A percentile compares a stretch with the other conserved stretches of the same genome.
These are phyloP conservation scores for Sutorius australiensis DNA, from an alignment of 768 basidiomycete genomes.

Conservation along the genomic window DNA sequence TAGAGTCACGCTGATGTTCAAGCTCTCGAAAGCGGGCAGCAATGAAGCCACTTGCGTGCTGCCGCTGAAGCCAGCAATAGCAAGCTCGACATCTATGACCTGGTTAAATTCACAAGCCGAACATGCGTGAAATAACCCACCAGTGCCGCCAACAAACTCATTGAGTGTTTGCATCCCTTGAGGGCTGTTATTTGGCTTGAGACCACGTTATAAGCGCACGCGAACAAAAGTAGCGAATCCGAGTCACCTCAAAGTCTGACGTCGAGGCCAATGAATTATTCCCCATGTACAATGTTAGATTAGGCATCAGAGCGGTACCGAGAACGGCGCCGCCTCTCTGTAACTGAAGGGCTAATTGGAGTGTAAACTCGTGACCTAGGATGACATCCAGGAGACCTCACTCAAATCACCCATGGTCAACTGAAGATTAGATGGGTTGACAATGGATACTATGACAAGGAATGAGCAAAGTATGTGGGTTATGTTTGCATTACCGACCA, in stretches of 20 bases:
- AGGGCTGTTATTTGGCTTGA: constrained; percentile 56
- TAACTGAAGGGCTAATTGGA: constrained; percentile 50
- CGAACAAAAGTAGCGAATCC: neutral
- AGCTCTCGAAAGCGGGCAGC: constrained; percentile 54
- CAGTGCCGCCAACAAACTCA: constrained; percentile 62
- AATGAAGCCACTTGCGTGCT: constrained; percentile 61
- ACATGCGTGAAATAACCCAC: constrained; percentile 27
- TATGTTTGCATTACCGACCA: constrained; percentile 34
- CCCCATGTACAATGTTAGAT: constrained; percentile 55
- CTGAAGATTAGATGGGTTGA: constrained; percentile 66
- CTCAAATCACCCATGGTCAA: constrained; percentile 60
- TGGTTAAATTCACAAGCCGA: neutral
- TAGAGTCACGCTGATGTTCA: constrained; percentile 52
- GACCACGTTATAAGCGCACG: neutral
- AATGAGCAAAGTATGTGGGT: neutral
- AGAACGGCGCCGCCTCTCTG: constrained; percentile 47
- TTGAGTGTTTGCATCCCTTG: constrained; percentile 60
- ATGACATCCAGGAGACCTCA: constrained; percentile 30
- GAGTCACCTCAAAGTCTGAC: constrained; percentile 46
- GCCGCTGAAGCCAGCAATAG: constrained; percentile 54
- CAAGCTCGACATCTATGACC: constrained; percentile 48
- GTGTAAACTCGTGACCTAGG: neutral
- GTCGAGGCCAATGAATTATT: constrained; percentile 52
- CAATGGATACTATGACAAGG: constrained; percentile 46
- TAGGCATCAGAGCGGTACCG: constrained; percentile 61